Evolutionary conservation across 805 yeast species (phyloP), one percentile per base, ranked within the genome.

Genomic region (Sugiyamaella valdiviana): DNA sequence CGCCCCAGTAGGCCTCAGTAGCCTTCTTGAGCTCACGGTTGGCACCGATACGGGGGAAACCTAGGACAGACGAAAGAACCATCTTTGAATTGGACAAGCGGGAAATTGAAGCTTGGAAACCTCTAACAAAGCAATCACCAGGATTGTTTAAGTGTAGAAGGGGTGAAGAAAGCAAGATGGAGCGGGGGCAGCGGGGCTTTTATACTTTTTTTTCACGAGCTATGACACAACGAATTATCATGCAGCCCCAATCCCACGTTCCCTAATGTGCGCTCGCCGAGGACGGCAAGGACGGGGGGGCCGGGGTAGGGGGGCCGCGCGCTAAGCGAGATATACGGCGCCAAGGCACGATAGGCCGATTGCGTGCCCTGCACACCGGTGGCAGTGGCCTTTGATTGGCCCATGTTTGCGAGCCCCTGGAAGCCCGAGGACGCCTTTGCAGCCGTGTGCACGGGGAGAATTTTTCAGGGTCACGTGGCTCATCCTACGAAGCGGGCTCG

Each of bases 41-140:
- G 65, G 96, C 93, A 68, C 99, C 99, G 68, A 91, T 93, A 80
- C 99, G 93, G 77, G 99, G 99, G 93, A 93, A 93, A 73, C 99
- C 99, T 76, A 93, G 82, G 64, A 93, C 95, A 68, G 96, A 82
- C 58, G 98, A 91, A 75, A 83, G 83, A 74, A 91, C 98, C 98
- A 91, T 91, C 47, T 20, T 52, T 41, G 15, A 19, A 24, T 9
- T 24, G 12, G n/a, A 20, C 26, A 32, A 24, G 17, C n/a, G 26
- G n/a, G n/a, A n/a, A n/a, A n/a, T 24, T 41, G 24, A 41, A 26
- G 32, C 14, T 26, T 12, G 9, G 32, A n/a, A 26, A 10, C 32
- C 32, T 26, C 32, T 26, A n/a, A 26, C 32, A 10, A n/a, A 26
- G 32, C 32, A 26, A 26, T 26, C 32, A 26, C 32, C 32, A 26